Conservation (phyloP, 345 rosid species). For the Clausena lansium region DNA sequence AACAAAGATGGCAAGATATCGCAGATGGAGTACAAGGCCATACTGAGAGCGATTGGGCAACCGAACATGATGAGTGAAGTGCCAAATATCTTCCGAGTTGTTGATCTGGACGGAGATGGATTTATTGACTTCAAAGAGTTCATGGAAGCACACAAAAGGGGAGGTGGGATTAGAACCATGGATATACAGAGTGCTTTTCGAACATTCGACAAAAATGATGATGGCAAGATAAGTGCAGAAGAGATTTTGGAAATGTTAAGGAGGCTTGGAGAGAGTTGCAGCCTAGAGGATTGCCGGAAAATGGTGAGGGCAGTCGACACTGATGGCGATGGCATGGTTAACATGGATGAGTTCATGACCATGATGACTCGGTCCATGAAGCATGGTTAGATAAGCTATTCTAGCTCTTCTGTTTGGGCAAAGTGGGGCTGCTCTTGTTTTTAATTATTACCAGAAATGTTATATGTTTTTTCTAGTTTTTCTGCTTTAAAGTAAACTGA, state of each 20-base stretch:
- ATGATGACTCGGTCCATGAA: constrained; percentile 65
- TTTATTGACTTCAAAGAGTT: constrained; percentile 83
- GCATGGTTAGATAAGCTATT: background rate
- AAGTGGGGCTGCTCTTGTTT: background rate
- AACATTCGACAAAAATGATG: constrained; percentile 65
- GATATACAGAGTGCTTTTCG: constrained; percentile 64
- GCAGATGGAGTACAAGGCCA: constrained; percentile 69
- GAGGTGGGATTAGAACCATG: constrained; percentile 51
- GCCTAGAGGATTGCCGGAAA: constrained; percentile 62
- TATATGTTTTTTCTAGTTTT: background rate
- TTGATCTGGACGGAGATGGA: constrained; percentile 80
- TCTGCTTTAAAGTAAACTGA: background rate
- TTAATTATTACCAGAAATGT: background rate
- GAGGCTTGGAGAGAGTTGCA: constrained; percentile 79
- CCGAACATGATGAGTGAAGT: constrained; percentile 43
- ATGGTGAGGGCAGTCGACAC: constrained; percentile 81
- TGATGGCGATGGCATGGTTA: constrained; percentile 69
- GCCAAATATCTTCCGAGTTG: constrained; percentile 57
- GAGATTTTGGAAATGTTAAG: constrained; percentile 62
- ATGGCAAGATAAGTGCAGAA: constrained; percentile 83
- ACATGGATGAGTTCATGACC: constrained; percentile 77
- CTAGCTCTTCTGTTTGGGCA: background rate
- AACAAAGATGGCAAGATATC: constrained; percentile 86
- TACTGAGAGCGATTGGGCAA: constrained; percentile 63
- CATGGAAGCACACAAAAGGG: constrained; percentile 56